Base-by-base conservation (phyloP, 1,139 yeast genomes). In the Candida neerlandica region DNA sequence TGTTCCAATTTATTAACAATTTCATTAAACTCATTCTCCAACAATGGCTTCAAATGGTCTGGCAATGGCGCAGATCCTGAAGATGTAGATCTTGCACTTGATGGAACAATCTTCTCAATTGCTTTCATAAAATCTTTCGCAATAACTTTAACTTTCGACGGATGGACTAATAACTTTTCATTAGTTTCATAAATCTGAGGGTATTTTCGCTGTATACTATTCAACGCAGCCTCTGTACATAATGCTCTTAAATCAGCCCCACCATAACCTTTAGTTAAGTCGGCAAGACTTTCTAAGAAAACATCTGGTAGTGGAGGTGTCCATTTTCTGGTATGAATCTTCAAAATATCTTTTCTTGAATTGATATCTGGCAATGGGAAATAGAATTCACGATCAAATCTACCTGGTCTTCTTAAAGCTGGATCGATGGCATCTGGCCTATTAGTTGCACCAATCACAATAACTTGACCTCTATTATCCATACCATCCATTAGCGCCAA, bases 371-470 rank as follows among this genome's bases (percentile, higher is more conserved):
- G 99, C 47, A 94, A 73, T 2, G 99, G 96, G 75, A 94, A 94
- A 66, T 89, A 91, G 61, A 95, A 94, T 65, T 95, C 99, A 53
- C 99, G 81, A 63, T 95, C 99, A 63, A 95, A 95, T 65, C 99
- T 80, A 1, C 99, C 99, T 0, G 99, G 99, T 60, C 99, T 81
- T 65, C 99, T 81, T 53, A 95, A 76, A 0, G 99, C 99, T 0
- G 99, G 97, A 69, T 95, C 99, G 15, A 95, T 87, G 0, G 98
- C 89, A 67, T 95, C 99, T 0, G 99, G 99, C 59, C 99, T 77
- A 69, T 95, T 95, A 0, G 99, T 95, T 0, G 99, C 99, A 50
- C 99, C 99, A 59, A 95, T 91, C 1, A 95, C 97, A 54, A 95
- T 92, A 16, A 95, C 98, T 65, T 95, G 99, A 5, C 99, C 99